Conservation (phyloP, 306 rosid genomes). For the Cyclanthera cordifolia region DNA sequence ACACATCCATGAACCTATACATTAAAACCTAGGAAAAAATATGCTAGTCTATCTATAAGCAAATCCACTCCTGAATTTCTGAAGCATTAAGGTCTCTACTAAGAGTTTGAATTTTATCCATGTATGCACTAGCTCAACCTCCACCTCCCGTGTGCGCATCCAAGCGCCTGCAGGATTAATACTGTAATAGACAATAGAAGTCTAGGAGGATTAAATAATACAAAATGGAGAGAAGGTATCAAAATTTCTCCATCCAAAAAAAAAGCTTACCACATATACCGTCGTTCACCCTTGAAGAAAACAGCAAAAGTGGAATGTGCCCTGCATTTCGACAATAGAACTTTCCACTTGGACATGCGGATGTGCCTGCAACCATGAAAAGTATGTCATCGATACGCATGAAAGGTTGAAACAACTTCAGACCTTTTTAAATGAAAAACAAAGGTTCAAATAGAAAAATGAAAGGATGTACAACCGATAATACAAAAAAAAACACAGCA, state of each 20-base stretch:
- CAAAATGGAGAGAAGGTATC: background rate
- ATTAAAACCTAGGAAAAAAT: background rate
- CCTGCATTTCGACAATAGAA: conserved; percentile 74
- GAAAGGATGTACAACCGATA: background rate
- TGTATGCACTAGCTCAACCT: background rate
- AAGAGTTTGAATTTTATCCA: background rate
- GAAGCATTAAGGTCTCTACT: background rate
- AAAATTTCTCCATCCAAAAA: background rate
- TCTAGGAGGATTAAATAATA: background rate
- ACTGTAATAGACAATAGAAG: background rate
- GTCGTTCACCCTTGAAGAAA: conserved; percentile 89
- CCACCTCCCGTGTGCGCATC: background rate
- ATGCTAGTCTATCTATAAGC: background rate
- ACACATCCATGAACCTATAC: background rate
- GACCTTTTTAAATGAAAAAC: background rate
- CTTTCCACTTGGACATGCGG: conserved; percentile 80
- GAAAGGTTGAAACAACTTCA: background rate
- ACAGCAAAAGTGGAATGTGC: conserved; percentile 39
- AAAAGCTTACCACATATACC: conserved; percentile 77
- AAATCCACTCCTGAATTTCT: background rate
- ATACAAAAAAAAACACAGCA: background rate
- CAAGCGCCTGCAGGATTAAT: background rate
- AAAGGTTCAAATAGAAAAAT: background rate
- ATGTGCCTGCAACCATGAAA: conserved; percentile 49
- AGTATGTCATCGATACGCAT: background rate